phyloP scores from a whole-genome alignment of 1,284 basidiomycete species.

The Melampsora abietis-canadensis region DNA sequence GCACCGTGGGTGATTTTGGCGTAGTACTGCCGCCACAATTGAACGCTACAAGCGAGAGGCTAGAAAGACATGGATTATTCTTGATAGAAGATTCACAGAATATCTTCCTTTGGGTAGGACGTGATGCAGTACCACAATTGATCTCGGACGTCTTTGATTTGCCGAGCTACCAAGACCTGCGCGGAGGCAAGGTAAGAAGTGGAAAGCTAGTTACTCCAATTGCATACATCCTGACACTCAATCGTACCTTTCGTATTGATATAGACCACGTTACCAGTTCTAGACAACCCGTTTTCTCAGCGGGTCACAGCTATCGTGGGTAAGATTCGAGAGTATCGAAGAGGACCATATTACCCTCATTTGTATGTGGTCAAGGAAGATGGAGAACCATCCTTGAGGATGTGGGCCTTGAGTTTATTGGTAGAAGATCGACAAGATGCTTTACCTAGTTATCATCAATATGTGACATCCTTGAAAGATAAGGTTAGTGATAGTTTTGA shows the following conservation, averaged over 20 bases:
- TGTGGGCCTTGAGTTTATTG: slow-evolving; percentile 90
- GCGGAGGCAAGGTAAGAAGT: slow-evolving; percentile 77
- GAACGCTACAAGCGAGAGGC: slow-evolving; percentile 84
- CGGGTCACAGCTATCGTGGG: slow-evolving; percentile 88
- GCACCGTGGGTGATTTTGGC: slow-evolving; percentile 74
- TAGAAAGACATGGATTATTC: slow-evolving; percentile 93
- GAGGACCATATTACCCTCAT: slow-evolving; percentile 87
- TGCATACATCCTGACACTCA: not conserved
- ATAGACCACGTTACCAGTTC: slow-evolving; percentile 75
- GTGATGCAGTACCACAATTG: slow-evolving; percentile 91
- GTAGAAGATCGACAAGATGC: slow-evolving; percentile 95
- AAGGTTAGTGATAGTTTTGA: slow-evolving; percentile 58
- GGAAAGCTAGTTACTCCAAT: not conserved
- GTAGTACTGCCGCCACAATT: slow-evolving; percentile 79
- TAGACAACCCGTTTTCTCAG: slow-evolving; percentile 90
- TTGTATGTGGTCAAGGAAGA: slow-evolving; percentile 99
- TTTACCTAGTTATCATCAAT: slow-evolving; percentile 92
- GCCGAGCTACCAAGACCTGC: slow-evolving; percentile 78
- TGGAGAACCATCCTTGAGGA: slow-evolving; percentile 78
- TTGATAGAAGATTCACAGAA: slow-evolving; percentile 96
- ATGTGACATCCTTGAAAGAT: slow-evolving; percentile 71
- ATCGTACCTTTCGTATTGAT: not conserved
- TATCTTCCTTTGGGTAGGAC: slow-evolving; percentile 95
- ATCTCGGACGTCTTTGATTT: slow-evolving; percentile 91
- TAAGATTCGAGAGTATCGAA: slow-evolving; percentile 78